Evolutionary conservation across 139 green algal genomes (phyloP).

Genomic region (Coccomyxa sp.): DNA sequence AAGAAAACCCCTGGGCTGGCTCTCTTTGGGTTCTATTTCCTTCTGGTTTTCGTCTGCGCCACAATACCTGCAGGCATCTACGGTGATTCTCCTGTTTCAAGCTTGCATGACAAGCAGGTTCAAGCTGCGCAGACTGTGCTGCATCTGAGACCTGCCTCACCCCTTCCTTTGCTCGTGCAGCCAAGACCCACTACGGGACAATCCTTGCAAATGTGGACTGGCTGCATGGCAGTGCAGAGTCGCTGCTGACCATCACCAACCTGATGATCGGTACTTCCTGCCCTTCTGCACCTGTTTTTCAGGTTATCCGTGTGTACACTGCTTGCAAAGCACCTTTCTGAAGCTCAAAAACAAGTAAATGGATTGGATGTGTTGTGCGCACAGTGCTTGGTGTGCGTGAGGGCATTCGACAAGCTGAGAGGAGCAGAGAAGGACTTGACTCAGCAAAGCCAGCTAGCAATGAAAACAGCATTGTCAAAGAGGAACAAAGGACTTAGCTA

Average conservation of each 20-base stretch:
- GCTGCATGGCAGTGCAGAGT: slow-evolving; percentile 93
- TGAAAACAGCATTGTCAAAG: too few relatives aligned
- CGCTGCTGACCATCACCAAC: slow-evolving; percentile 94
- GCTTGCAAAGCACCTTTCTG: not conserved
- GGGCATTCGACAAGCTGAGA: not conserved
- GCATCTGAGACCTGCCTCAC: not conserved
- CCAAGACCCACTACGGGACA: slow-evolving; percentile 77
- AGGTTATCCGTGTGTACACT: not conserved
- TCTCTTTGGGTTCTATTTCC: slow-evolving; percentile 94
- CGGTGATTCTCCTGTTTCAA: slow-evolving; percentile 37
- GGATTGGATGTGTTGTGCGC: not conserved
- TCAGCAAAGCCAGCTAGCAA: not conserved
- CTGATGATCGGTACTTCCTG: slow-evolving; percentile 75
- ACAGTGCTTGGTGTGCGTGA: not conserved
- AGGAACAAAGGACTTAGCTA: too few relatives aligned
- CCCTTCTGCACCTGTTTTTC: not conserved
- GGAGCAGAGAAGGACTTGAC: not conserved
- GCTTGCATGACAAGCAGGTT: not conserved
- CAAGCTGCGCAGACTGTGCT: not conserved
- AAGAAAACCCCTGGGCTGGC: slow-evolving; percentile 53
- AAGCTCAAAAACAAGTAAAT: not conserved
- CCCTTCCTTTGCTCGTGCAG: slow-evolving; percentile 35
- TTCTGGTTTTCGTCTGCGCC: slow-evolving; percentile 92
- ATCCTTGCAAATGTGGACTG: slow-evolving; percentile 94
- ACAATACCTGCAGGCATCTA: slow-evolving; percentile 93